Evolutionary conservation across 1,284 basidiomycete genomes (phyloP), one percentile per base, ranked within the genome.

Genomic region (Trichosporon sp.): DNA sequence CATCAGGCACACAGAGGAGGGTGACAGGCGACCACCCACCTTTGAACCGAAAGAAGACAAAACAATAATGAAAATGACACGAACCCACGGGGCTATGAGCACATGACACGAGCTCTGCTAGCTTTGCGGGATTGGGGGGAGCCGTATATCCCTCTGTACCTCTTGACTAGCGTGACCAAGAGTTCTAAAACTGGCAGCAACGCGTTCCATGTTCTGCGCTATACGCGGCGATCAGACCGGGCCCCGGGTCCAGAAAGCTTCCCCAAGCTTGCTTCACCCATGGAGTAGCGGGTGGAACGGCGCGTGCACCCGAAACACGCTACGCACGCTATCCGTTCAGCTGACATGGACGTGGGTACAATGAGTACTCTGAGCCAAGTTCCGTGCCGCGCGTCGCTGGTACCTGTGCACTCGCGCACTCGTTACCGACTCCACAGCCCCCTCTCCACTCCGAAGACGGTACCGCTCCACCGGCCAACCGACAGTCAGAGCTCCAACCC

Each of bases 201-300:
- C 16, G 43, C 16, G 16, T 14, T 12, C 4, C 10, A 8, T n/a
- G 16, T 6, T 46, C 40, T 12, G 40, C 48, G 21, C 51, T 54
- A 54, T 21, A 54, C 51, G 51, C 51, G 51, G 51, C 51, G 51
- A 54, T 54, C 51, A 54, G 51, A 54, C 51, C 51, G 51, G 43
- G 43, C 38, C 38, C 38, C 38, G 43, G 40, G 40, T 16, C 43
- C 4, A 16, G 40, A 46, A n/a, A 26, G 26, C 26, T 26, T 26
- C 26, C 26, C 26, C 26, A 26, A 26, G 26, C 26, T 26, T 26
- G 26, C 26, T 26, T 26, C 26, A 26, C 16, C 43, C 16, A 46
- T 5, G 16, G 4, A 16, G n/a, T 4, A 5, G 5, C 43, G 43
- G 14, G 16, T 46, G 43, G 16, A 16, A 16, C 43, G 16, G 43